Evolutionary conservation across 441 rosid species (phyloP), one percentile per base, ranked within the genome.

Genomic region (Capsella rubella): DNA sequence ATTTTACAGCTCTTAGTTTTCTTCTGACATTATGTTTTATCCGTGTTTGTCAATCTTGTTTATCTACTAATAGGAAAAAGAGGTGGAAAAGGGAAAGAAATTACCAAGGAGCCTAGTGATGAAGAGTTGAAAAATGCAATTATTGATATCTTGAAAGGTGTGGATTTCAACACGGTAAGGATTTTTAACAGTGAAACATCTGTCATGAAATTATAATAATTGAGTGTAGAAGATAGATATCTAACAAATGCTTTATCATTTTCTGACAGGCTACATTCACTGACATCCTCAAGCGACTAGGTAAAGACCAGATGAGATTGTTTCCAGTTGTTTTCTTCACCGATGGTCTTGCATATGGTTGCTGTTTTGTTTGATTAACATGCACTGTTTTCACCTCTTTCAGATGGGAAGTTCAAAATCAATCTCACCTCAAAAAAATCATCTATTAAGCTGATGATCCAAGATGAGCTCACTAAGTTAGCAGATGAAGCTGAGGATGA

Each of bases 231-330:
- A 55, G 58, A 15, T 73, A 64, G 46, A 34, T 53, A 49, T 60
- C 34, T 75, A 62, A 76, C 54, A 37, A 61, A 29, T 55, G 46
- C 29, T 46, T 47, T 62, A 31, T 54, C 43, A 12, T 54, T 54
- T 43, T 79, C 74, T 89, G 87, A 29, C 96, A 95, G 98, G 97
- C 99, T 53, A 95, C 99, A 14, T 92, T 95, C 81, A 90, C 96
- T 0, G 99, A 95, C 84, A 95, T 95, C 79, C 82, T 95, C 79
- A 89, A 87, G 80, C 78, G 54, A 73, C 97, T 95, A 10, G 97
- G 99, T 95, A 95, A 95, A 56, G 89, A 46, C 6, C 68, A 78
- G 64, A 77, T 76, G 64, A 34, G 35, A 62, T 62, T 7, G 32
- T 50, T 72, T 32, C 46, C 32, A 25, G 29, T 71, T 63, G 1